Percentiles rank a stretch among this genome's conserved stretches.
phyloP scores from a whole-genome alignment of 495 filamentous ascomycete species.

The Talaromyces liani region DNA sequence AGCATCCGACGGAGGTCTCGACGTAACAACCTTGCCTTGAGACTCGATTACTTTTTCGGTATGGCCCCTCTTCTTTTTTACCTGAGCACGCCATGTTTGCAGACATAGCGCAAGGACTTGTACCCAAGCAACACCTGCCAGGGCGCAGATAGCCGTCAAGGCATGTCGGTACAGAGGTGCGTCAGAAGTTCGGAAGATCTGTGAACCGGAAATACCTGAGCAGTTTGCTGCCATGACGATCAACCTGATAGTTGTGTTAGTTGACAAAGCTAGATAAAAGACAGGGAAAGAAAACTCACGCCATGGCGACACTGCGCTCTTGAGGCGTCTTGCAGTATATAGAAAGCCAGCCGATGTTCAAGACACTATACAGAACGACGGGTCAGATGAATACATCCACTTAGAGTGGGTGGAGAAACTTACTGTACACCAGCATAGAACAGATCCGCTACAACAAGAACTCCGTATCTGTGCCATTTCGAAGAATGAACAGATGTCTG shows the following conservation, averaged over 20 bases:
- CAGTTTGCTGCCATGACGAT: constrained; percentile 50
- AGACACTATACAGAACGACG: constrained; percentile 16
- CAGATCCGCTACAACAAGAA: constrained; percentile 39
- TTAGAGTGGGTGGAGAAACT: constrained; percentile 19
- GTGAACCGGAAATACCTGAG: constrained; percentile 44
- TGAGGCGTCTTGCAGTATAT: constrained; percentile 38
- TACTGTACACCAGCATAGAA: constrained; percentile 47
- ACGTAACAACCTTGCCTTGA: neutral
- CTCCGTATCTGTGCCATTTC: constrained; percentile 35
- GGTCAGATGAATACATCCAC: neutral
- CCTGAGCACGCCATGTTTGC: constrained; percentile 9
- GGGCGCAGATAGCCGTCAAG: constrained; percentile 24
- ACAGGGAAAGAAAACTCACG: constrained; percentile 28
- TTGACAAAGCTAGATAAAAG: neutral
- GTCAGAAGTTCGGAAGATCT: constrained; percentile 46
- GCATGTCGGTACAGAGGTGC: constrained; percentile 42
- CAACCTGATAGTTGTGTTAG: constrained; percentile 21
- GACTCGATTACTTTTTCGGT: neutral
- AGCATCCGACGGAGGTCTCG: neutral
- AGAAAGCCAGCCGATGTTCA: constrained; percentile 43
- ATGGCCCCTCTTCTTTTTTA: neutral
- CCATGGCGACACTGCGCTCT: constrained; percentile 44
- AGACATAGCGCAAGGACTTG: constrained; percentile 14
- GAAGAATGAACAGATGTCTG: constrained; percentile 14
- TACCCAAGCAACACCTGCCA: constrained; percentile 28